Base-by-base conservation (phyloP, 1,284 basidiomycete genomes). In the Marasmius sp. region DNA sequence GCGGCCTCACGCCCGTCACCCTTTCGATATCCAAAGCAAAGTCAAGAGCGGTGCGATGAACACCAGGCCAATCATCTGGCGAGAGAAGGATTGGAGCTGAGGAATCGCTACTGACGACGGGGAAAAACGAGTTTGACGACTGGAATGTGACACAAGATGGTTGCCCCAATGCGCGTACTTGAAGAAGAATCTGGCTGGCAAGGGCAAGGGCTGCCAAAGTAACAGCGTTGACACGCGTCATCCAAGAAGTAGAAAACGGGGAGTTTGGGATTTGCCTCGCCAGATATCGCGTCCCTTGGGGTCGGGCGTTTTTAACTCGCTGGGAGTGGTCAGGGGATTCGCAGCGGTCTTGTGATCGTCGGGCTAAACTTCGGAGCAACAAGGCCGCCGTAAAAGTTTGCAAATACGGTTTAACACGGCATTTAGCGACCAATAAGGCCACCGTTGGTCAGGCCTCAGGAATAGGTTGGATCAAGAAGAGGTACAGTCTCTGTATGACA, bases 21-120 rank as follows among this genome's bases (percentile, higher is more conserved):
- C 78, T 77, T 63, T 85, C 71, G 43, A 92, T 83, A 70, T 91
- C 89, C 16, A 77, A 72, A 1, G 79, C 84, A 67, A 91, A 87
- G 67, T 87, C 85, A 11, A 74, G 68, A 3, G 85, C 86, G 3
- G 86, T 86, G 20, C 85, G 79, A 57, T 88, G 87, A 2, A 91
- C 85, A 38, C 84, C 85, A 27, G 83, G 82, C 84, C 84, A 88
- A 52, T 89, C 86, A 61, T 86, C 83, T 0, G 77, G 66, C 14
- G 84, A 82, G 38, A 84, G 72, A 38, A 85, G 72, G 38, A 89
- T 77, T 1, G 83, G 80, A 5, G 83, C 74, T 0, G 81, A 84
- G 27, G 72, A 72, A 54, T 78, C 76, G 39, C 76, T 75, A 61
- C 69, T 73, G 50, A 84, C 83, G 61, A 86, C 71, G 10, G 81